These are phyloP conservation scores for Erythrobasidium yunnanense DNA, from an alignment of 768 basidiomycete genomes.

Conservation along the genomic window DNA sequence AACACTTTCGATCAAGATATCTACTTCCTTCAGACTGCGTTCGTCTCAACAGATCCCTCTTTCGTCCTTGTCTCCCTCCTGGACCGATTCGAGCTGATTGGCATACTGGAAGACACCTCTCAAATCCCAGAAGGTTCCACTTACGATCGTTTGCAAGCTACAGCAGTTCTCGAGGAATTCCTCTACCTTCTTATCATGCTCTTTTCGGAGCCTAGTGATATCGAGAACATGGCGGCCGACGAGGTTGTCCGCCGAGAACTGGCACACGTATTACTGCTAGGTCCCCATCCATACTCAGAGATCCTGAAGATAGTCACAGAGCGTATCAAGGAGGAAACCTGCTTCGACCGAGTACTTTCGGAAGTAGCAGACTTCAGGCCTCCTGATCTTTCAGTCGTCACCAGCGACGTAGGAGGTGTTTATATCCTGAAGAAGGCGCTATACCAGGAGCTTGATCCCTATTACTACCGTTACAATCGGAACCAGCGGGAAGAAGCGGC, in stretches of 20 bases:
- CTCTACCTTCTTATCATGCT: constrained; percentile 77
- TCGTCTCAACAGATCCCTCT: constrained; percentile 65
- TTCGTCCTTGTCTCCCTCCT: constrained; percentile 72
- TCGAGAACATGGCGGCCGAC: constrained; percentile 56
- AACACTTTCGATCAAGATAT: constrained; percentile 93
- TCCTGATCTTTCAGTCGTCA: constrained; percentile 48
- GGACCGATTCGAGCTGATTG: constrained; percentile 72
- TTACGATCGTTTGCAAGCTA: constrained; percentile 61
- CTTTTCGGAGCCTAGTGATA: constrained; percentile 66
- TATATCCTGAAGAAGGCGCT: constrained; percentile 76
- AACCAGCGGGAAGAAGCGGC: constrained; percentile 90
- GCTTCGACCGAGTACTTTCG: constrained; percentile 64
- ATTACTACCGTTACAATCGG: constrained; percentile 87
- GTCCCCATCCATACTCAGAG: constrained; percentile 78
- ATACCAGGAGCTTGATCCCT: constrained; percentile 82
- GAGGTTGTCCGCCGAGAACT: constrained; percentile 68
- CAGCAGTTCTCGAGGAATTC: constrained; percentile 82
- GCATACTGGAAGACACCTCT: constrained; percentile 57
- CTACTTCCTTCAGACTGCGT: constrained; percentile 73
- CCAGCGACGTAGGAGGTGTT: constrained; percentile 49
- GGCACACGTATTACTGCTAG: constrained; percentile 77
- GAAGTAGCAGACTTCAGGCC: constrained; percentile 71
- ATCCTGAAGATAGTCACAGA: constrained; percentile 84
- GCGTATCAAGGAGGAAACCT: constrained; percentile 67
- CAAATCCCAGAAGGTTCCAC: constrained; percentile 45